Base-by-base conservation (phyloP, 2,329 filamentous ascomycete species). In the Trichoderma sp. region DNA sequence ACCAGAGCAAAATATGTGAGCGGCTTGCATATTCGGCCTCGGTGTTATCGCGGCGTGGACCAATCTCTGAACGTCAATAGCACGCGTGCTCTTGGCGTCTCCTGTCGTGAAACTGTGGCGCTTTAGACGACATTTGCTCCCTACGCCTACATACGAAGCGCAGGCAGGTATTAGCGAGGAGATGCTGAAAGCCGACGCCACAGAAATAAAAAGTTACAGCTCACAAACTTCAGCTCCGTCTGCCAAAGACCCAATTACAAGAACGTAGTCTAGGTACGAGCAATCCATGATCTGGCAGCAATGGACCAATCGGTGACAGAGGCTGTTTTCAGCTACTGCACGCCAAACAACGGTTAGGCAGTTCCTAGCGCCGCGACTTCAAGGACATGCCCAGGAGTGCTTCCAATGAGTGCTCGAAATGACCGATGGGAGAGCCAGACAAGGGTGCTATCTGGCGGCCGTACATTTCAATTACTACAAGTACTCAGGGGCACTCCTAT, bases 31-130 rank as follows among this genome's bases (percentile, higher is more conserved):
- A 11, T 19, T 31, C 61, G 55, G 53, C 52, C 33, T 65, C 62
- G 62, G 52, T 57, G 62, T 47, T 65, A 65, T 65, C 62, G 53
- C 16, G 35, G 62, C 43, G 62, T 53, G 52, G 62, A n/a, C 62
- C 43, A 57, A 27, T 49, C 52, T 55, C 31, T 55, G 52, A 13
- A 31, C 52, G 24, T 27, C 24, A 21, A 43, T 57, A 47, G 24
- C 31, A 43, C 2, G 52, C 31, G 33, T 24, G 4, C 24, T 24
- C 47, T 49, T 49, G 47, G 47, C 19, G n/a, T 24, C 31, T 63
- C 19, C 11, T 53, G 47, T 49, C 47, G 35, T 53, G 60, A 63
- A 37, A 63, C 49, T 47, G 62, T 65, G 62, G 62, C 62, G 62
- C 24, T 47, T 33, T 31, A 49, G 19, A 31, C 62, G 52, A 57